Base-by-base conservation (phyloP, 768 basidiomycete genomes). In the Symmetrospora coprosmae region DNA sequence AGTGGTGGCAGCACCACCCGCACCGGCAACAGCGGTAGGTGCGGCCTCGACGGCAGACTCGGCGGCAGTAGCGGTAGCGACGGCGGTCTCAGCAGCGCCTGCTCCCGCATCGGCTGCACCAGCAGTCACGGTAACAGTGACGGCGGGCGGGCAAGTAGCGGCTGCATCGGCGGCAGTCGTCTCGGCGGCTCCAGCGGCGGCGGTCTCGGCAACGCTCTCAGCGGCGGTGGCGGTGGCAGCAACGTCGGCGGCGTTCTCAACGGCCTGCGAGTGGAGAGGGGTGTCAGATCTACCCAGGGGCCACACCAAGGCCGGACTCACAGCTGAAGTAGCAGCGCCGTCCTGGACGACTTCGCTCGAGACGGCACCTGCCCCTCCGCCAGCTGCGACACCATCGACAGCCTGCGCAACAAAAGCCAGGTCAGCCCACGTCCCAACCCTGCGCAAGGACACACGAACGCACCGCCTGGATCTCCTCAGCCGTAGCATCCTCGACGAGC, bases 381-480 rank as follows among this genome's bases (percentile, higher is more conserved):
- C 48, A 21, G 25, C 30, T 14, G n/a, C 25, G 35, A 35, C 35
- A 11, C 62, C 66, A 48, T 61, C 61, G 27, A 65, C 65, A 46
- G 66, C 81, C n/a, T n/a, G n/a, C n/a, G n/a, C n/a, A n/a, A n/a
- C n/a, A n/a, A n/a, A n/a, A n/a, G n/a, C n/a, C n/a, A n/a, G n/a
- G n/a, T n/a, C n/a, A n/a, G n/a, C n/a, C n/a, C n/a, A n/a, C n/a
- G n/a, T n/a, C n/a, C n/a, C n/a, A n/a, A n/a, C n/a, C n/a, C n/a
- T n/a, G n/a, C n/a, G n/a, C n/a, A n/a, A n/a, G n/a, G n/a, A n/a
- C n/a, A n/a, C n/a, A n/a, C n/a, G n/a, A n/a, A n/a, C n/a, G n/a
- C n/a, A n/a, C n/a, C 52, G 79, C 79, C 37, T 71, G 69, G 66
- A 82, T 81, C 71, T 82, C 81, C 27, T 72, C 80, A 2, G 73